Evolutionary conservation across 2,329 filamentous ascomycete genomes (phyloP), one percentile per base, ranked within the genome.

Genomic region (Exophiala xenobiotica): DNA sequence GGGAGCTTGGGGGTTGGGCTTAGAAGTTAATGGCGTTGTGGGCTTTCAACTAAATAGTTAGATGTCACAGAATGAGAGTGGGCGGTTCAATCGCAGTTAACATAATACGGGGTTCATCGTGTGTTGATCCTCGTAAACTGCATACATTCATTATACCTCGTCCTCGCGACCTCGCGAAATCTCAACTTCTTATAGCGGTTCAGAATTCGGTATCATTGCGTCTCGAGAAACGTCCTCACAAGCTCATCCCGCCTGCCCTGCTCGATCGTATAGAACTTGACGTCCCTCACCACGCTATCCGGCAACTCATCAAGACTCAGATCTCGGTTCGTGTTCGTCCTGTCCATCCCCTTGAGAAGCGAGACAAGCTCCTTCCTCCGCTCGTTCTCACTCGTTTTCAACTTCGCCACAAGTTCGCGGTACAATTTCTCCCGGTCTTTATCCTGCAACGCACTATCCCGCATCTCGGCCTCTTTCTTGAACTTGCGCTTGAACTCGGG

Each of bases 401-500:
- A 57, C 33, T 72, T 68, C 16, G 68, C 64, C 18, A 76, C 70
- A 48, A 75, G 67, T 14, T 77, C 74, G 3, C 74, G 68, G 56
- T 77, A 77, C 54, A 69, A 65, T 54, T 75, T 76, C 57, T 77
- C 74, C 4, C 73, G 68, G 46, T 77, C 74, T 56, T 73, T 76
- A 54, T 77, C 74, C 18, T 68, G 67, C 37, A 77, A 56, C 14
- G 71, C 65, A 4, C 63, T 62, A 46, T 73, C 70, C 49, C 68
- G 74, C 87, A 99, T 90, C 46, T 85, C 80, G 0, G 80, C 70
- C 58, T 95, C 90, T 59, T 87, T 91, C 59, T 86, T 87, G 70
- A 83, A 93, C 67, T 96, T 99, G 26, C 93, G 79, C 63, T 88
- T 90, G 71, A 99, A 99, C 67, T 99, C 93, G 0, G 89, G 86